Conservation (phyloP, 805 yeast species). For the Lipomyces anomalus region DNA sequence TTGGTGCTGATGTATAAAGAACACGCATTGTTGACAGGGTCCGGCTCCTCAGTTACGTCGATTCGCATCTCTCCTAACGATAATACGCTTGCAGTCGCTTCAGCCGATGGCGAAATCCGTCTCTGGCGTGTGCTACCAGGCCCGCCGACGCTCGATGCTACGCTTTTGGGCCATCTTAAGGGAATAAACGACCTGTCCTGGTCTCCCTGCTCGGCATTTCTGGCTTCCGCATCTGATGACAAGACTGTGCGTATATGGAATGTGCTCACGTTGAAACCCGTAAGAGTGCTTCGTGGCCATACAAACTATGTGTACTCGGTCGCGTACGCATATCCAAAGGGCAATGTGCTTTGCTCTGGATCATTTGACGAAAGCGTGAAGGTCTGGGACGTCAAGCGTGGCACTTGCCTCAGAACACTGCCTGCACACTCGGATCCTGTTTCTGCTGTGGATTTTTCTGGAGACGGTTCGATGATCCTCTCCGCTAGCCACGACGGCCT, state of each 20-base stretch:
- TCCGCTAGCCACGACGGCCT: conserved; percentile 90
- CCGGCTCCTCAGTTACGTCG: too few relatives aligned
- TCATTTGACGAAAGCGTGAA: conserved; percentile 87
- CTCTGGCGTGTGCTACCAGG: too few relatives aligned
- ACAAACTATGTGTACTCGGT: conserved; percentile 78
- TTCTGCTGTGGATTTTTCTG: conserved; percentile 63
- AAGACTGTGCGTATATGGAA: conserved; percentile 72
- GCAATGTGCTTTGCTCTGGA: conserved; percentile 73
- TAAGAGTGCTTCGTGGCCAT: conserved; percentile 59
- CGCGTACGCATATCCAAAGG: conserved; percentile 62
- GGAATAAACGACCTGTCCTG: conserved; percentile 75
- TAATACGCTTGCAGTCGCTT: too few relatives aligned
- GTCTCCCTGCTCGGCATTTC: conserved; percentile 63
- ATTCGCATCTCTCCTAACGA: too few relatives aligned
- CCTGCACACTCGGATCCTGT: conserved; percentile 94
- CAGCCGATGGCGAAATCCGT: too few relatives aligned
- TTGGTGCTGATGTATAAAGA: too few relatives aligned
- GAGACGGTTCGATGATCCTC: conserved; percentile 74
- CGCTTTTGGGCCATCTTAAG: conserved; percentile 50
- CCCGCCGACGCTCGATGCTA: too few relatives aligned
- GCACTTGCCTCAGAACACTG: conserved; percentile 65
- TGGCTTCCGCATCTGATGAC: conserved; percentile 88
- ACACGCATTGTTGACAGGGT: too few relatives aligned
- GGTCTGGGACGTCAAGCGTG: conserved; percentile 78
- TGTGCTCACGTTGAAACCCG: conserved; percentile 41